A percentile compares a stretch with the other conserved stretches of the same genome.
Conservation (phyloP, 2,329 filamentous ascomycete genomes). For the Fusarium anguioides region DNA sequence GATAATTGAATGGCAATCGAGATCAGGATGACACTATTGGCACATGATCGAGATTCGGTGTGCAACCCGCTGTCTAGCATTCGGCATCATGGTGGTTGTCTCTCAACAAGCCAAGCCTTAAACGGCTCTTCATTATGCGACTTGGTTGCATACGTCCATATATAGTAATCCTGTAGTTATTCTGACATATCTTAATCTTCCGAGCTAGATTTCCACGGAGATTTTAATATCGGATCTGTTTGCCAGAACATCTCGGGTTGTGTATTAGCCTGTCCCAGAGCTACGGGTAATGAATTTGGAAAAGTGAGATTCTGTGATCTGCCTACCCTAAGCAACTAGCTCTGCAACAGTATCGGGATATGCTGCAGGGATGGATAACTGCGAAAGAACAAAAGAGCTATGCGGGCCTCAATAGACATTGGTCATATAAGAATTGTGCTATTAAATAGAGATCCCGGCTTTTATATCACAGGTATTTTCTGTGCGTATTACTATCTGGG, state of each 20-base stretch:
- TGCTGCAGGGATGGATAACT: too few species aligned
- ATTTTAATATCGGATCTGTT: background rate
- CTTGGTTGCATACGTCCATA: conserved; percentile 2
- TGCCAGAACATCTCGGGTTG: background rate
- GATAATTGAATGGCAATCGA: conserved; percentile 27
- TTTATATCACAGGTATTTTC: too few species aligned
- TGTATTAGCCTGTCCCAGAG: background rate
- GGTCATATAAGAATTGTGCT: too few species aligned
- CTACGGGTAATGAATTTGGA: background rate
- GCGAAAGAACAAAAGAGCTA: too few species aligned
- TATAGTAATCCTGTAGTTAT: conserved; percentile 14
- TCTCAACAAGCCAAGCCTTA: conserved; percentile 17
- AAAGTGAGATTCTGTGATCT: background rate
- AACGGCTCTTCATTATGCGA: conserved; percentile 9
- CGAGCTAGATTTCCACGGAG: background rate
- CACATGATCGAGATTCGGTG: conserved; percentile 32
- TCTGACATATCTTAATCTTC: conserved; percentile 20
- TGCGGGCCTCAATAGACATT: too few species aligned
- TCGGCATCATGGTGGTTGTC: conserved; percentile 1
- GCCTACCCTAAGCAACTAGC: conserved; percentile 3
- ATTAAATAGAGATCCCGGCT: too few species aligned
- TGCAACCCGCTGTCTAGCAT: background rate
- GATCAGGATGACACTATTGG: conserved; percentile 11
- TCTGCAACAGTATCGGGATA: background rate
- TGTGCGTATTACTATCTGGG: too few species aligned